These are phyloP conservation scores for Gonium pectorale DNA, from an alignment of 139 green algal genomes.

Conservation along the genomic window DNA sequence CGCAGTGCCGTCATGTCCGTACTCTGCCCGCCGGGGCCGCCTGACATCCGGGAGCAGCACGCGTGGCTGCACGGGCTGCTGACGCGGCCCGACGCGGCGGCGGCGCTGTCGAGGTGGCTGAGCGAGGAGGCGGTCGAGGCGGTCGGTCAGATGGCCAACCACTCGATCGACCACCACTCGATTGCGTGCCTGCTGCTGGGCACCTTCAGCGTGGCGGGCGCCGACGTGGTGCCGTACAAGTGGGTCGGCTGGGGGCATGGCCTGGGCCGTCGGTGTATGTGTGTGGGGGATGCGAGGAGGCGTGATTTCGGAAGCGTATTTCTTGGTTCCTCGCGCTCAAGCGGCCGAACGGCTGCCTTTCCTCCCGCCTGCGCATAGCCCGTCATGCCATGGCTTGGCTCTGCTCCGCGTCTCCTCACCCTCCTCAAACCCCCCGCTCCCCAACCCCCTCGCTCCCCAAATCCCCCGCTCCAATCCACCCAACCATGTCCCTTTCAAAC, in stretches of 20 bases:
- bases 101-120: conserved; percentile 37
- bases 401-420: too few species aligned
- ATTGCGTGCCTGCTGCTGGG: conserved; percentile 54
- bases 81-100: conserved; percentile 28
- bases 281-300: too few species aligned
- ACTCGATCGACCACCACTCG: conserved; percentile 45
- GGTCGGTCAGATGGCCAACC: conserved; percentile 51
- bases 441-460: neutral
- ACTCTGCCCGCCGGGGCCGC: neutral
- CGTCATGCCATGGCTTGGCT: too few species aligned
- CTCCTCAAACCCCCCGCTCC: too few species aligned
- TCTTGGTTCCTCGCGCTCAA: too few species aligned
- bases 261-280: too few species aligned
- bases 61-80: conserved; percentile 42
- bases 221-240: conserved; percentile 40
- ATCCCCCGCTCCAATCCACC: neutral
- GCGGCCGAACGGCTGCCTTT: too few species aligned
- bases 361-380: too few species aligned
- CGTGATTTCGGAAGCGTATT: too few species aligned
- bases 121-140: conserved; percentile 39
- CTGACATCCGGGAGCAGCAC: conserved; percentile 44
- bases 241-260: neutral
- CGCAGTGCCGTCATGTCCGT: neutral
- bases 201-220: conserved; percentile 23
- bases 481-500: neutral